A percentile compares a stretch with the other conserved stretches of the same genome.
phyloP scores from a whole-genome alignment of 2,329 filamentous ascomycete species.

The Verticillium klebahnii region DNA sequence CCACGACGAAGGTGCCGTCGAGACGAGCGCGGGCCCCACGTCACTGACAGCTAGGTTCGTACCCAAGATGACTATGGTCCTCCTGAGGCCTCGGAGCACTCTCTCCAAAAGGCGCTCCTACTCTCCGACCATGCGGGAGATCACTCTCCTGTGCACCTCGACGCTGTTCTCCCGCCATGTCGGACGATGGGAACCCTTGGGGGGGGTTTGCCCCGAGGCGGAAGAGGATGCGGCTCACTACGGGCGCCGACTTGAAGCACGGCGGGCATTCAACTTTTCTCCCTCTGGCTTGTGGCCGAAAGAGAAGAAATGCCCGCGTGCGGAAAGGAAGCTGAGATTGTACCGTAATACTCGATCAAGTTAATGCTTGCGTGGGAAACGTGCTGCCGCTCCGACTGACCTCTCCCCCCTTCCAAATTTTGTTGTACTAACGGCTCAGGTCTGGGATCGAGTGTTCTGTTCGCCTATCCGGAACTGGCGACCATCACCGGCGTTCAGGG shows the following conservation, averaged over 20 bases:
- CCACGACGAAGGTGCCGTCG: not conserved
- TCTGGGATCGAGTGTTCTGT: conserved; percentile 78
- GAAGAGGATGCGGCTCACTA: conserved; percentile 67
- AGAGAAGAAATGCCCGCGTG: conserved; percentile 34
- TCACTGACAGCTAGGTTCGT: conserved; percentile 29
- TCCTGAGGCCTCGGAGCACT: conserved; percentile 5
- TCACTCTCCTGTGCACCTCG: not conserved
- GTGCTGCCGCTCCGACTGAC: conserved; percentile 76
- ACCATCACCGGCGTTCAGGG: conserved; percentile 77
- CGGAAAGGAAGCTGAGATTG: conserved; percentile 79
- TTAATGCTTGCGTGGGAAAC: conserved; percentile 99
- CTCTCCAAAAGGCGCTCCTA: not conserved
- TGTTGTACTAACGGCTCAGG: conserved; percentile 52
- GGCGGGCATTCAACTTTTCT: conserved; percentile 46
- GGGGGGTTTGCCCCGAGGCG: conserved; percentile 3
- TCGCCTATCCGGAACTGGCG: conserved; percentile 76
- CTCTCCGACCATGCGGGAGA: not conserved
- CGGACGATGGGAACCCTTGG: not conserved
- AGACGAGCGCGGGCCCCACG: conserved; percentile 13
- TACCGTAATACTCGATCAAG: conserved; percentile 98
- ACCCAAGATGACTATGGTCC: conserved; percentile 28
- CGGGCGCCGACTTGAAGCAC: conserved; percentile 68
- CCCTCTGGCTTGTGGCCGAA: conserved; percentile 7
- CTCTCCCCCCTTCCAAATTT: conserved; percentile 20
- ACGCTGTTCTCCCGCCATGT: not conserved